Evolutionary conservation across 1,139 yeast species (phyloP), one percentile per base, ranked within the genome.

Genomic region (Candida sp.): DNA sequence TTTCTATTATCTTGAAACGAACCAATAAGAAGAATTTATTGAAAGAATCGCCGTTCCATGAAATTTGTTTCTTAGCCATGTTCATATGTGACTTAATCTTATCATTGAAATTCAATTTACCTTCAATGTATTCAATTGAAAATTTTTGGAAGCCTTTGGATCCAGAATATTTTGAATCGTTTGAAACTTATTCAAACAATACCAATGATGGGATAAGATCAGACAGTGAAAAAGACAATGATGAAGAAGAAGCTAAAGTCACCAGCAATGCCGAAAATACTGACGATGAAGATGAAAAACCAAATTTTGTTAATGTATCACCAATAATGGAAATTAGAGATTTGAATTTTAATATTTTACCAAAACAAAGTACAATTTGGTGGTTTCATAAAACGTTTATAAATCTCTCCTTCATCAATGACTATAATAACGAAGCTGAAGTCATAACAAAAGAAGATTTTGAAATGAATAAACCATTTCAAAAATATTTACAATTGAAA

Each of bases 31-130:
- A 56, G 9, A 55, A 62, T 41, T 48, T 60, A 7, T 54, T 68
- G 40, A 57, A 55, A 35, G 49, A 48, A 32, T 64, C 69, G 1
- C 67, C 64, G 4, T 66, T 69, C 43, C 59, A 63, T 42, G 61
- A 60, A 38, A 53, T 64, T 38, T 66, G 73, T 43, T 66, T 66
- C 47, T 68, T 75, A 73, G 64, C 66, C 3, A 60, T 66, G 49
- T 60, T 62, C 43, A 52, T 63, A 2, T 62, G 71, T 45, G 75
- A 70, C 48, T 57, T 66, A 46, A 61, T 68, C 5, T 51, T 65
- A 36, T 67, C 74, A 3, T 51, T 68, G 33, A 69, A 68, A 44
- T 61, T 59, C 45, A 60, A 55, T 40, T 48, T 53, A 21, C 67
- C 74, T 11, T 56, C 58, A 23, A 63, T 62, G 63, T 66, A 60